Percentiles rank a stretch among this genome's conserved stretches.
These are phyloP conservation scores for Fusarium lyarnte DNA, from an alignment of 2,329 filamentous ascomycete genomes.

Conservation along the genomic window DNA sequence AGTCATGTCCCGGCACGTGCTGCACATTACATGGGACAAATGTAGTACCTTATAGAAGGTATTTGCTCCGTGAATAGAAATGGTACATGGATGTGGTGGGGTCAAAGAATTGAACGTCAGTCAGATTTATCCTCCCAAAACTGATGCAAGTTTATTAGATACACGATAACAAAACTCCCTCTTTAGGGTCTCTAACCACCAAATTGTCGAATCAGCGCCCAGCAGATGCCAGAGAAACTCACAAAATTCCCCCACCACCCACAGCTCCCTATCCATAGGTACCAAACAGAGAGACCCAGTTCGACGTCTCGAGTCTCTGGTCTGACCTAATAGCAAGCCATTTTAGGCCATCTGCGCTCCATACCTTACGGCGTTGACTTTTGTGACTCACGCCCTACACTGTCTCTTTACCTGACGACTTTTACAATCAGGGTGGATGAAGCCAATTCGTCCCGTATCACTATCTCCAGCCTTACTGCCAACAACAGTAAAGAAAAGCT, in stretches of 20 bases:
- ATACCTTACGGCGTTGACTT: constrained; percentile 23
- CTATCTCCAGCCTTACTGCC: constrained; percentile 26
- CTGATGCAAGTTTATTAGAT: background rate
- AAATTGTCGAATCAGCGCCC: constrained; percentile 39
- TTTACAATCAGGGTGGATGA: constrained; percentile 42
- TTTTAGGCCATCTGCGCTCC: background rate
- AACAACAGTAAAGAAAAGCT: constrained; percentile 1
- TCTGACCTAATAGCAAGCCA: constrained; percentile 10
- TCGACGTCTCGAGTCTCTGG: constrained; percentile 4
- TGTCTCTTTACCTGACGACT: constrained; percentile 24
- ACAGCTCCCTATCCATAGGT: constrained; percentile 24
- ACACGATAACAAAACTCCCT: background rate
- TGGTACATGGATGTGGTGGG: background rate
- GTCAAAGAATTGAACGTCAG: constrained; percentile 7
- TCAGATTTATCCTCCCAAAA: background rate
- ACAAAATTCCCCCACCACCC: constrained; percentile 39
- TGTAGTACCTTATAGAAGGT: background rate
- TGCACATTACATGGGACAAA: background rate
- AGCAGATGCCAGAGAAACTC: constrained; percentile 28
- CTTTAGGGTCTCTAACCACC: constrained; percentile 36
- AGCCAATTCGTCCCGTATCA: constrained; percentile 42
- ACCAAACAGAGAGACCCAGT: constrained; percentile 18
- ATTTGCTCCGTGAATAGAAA: background rate
- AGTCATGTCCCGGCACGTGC: background rate
- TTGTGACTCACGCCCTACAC: constrained; percentile 44